These are phyloP conservation scores for Avena sativa DNA, from an alignment of 176 grass and related monocot species.

Conservation along the genomic window DNA sequence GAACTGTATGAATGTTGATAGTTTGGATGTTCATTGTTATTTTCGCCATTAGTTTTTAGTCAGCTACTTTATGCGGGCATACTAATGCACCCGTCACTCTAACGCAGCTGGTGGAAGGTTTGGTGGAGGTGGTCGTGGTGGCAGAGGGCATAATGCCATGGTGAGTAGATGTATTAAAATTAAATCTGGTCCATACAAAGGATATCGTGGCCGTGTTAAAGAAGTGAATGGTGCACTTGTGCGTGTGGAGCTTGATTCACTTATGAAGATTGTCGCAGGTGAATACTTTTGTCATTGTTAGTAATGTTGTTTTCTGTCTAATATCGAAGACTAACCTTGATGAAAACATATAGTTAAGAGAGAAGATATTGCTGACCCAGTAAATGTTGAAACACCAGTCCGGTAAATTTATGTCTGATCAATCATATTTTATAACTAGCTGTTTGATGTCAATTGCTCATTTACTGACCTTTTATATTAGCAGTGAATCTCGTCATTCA, in stretches of 20 bases:
- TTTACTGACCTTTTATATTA: conserved; percentile 55
- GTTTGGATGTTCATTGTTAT: conserved; percentile 18
- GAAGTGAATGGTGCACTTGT: conserved; percentile 68
- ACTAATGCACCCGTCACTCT: conserved; percentile 19
- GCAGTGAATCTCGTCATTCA: conserved; percentile 70
- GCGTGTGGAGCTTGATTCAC: conserved; percentile 81
- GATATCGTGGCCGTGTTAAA: conserved; percentile 78
- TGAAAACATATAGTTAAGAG: conserved; percentile 63
- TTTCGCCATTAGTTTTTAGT: background rate
- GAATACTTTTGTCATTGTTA: conserved; percentile 15
- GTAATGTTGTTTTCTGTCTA: background rate
- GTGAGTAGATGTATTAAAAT: conserved; percentile 76
- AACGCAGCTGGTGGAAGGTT: conserved; percentile 55
- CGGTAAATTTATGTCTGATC: conserved; percentile 51
- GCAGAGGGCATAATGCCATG: conserved; percentile 68
- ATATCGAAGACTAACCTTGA: conserved; percentile 37
- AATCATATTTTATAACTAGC: conserved; percentile 26
- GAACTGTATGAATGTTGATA: conserved; percentile 52
- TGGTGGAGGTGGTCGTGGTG: conserved; percentile 57
- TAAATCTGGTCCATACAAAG: conserved; percentile 75
- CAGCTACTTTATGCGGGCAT: conserved; percentile 1
- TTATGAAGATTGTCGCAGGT: conserved; percentile 83
- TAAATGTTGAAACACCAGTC: conserved; percentile 56
- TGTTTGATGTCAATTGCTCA: conserved; percentile 30
- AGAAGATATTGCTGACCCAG: conserved; percentile 64